Percentiles rank a stretch among this genome's conserved stretches.
Conservation (phyloP, 1,284 basidiomycete genomes). For the Cronartium ribicola region DNA sequence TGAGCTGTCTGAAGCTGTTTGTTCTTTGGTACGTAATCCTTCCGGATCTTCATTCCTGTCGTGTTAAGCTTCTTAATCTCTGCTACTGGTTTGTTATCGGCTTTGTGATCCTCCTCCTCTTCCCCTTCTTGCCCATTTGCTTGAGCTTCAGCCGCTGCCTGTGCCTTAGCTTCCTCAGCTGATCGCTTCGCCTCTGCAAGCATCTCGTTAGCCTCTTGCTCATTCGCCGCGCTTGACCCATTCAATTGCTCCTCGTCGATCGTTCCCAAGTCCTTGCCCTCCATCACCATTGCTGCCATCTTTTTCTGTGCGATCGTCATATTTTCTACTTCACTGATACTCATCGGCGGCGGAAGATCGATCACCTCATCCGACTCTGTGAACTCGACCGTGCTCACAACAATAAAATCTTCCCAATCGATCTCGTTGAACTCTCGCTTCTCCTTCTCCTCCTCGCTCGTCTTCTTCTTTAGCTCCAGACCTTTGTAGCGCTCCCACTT, state of each 20-base stretch:
- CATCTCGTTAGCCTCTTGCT: constrained; percentile 62
- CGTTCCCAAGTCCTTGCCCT: constrained; percentile 72
- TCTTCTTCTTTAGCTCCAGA: constrained; percentile 76
- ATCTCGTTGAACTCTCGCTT: constrained; percentile 87
- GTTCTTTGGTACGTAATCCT: constrained; percentile 84
- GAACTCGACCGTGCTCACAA: constrained; percentile 97
- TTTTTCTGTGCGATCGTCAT: constrained; percentile 96
- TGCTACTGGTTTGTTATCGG: constrained; percentile 54
- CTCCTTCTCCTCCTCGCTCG: constrained; percentile 85
- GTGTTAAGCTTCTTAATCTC: constrained; percentile 45
- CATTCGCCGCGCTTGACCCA: constrained; percentile 51
- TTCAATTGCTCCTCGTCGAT: constrained; percentile 69
- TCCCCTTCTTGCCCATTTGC: constrained; percentile 65
- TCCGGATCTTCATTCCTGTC: constrained; percentile 85
- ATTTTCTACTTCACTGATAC: constrained; percentile 84
- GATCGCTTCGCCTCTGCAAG: constrained; percentile 64
- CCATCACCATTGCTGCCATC: constrained; percentile 98
- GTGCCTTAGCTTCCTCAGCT: constrained; percentile 65
- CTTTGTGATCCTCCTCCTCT: constrained; percentile 67
- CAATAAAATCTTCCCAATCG: constrained; percentile 99
- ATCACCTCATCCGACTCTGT: constrained; percentile 80
- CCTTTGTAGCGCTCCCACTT: constrained; percentile 81
- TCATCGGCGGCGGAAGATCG: constrained; percentile 91
- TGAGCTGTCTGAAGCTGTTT: constrained; percentile 44
- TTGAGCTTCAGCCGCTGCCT: constrained; percentile 70